Evolutionary conservation across 176 grass and related monocot species (phyloP), one percentile per base, ranked within the genome.

Genomic region (Chloris gayana): DNA sequence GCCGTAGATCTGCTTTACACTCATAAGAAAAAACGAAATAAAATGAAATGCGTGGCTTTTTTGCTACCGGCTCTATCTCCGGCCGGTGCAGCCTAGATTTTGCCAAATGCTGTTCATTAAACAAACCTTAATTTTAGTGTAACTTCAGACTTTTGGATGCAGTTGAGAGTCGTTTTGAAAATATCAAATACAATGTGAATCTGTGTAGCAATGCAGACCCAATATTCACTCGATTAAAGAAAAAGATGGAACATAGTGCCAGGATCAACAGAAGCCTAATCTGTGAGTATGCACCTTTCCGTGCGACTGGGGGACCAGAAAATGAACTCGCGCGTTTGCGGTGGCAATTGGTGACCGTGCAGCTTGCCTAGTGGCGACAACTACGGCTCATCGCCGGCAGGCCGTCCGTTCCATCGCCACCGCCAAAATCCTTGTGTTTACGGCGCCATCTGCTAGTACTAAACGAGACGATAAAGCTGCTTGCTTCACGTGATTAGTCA

Each of bases 401-500:
- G 54, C 80, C 75, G 67, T 31, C 5, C 15, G 3, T 44, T 18
- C 14, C 1, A 54, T 24, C 6, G 72, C 57, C 66, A 58, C 73
- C 65, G 56, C 73, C 56, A 64, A 12, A 13, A 64, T 51, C 65
- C 6, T 10, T 44, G 15, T 30, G 3, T 24, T 19, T 4, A 72
- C 11, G 39, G 69, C 46, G 54, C 14, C 18, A 29, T n/a, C n/a
- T n/a, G n/a, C n/a, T n/a, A n/a, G 29, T 80, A 53, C 26, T 49
- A 50, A 78, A 47, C 41, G 49, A 65, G 64, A 61, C 0, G 80
- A 75, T 63, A 61, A 69, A 75, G 32, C 14, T 9, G 19, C 9
- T 13, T 50, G 24, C 32, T 19, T 30, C 75, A 62, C 65, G 86
- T 74, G 69, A 88, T 84, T 39, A 49, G 80, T 78, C 67, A 73